These are phyloP conservation scores for Diaporthe citriasiana DNA, from an alignment of 2,329 filamentous ascomycete species.

Conservation along the genomic window DNA sequence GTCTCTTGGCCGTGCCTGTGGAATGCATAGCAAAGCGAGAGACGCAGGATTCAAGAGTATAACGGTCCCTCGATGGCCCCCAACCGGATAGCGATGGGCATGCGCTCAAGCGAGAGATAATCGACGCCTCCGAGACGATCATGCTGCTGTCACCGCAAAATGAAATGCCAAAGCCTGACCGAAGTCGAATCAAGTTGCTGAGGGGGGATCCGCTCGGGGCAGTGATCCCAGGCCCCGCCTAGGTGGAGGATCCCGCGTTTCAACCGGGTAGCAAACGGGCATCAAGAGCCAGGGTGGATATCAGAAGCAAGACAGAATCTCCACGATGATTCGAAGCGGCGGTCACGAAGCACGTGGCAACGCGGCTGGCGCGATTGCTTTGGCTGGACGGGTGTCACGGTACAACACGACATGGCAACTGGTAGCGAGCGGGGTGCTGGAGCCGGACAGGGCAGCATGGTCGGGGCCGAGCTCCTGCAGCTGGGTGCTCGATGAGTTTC, in stretches of 20 bases:
- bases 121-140: not conserved
- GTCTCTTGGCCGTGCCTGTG: not conserved
- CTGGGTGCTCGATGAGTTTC: not conserved
- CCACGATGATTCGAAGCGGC: slow-evolving; percentile 12
- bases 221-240: slow-evolving; percentile 6
- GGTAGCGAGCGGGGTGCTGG: slow-evolving; percentile 13
- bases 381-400: not conserved
- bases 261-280: slow-evolving; percentile 5
- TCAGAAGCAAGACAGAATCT: not conserved
- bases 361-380: slow-evolving; percentile 17
- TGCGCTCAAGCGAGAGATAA: not conserved
- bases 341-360: slow-evolving; percentile 27
- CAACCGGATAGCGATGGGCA: no score
- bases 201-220: not conserved
- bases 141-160: not conserved
- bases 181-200: not conserved
- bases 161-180: not conserved
- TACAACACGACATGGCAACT: slow-evolving; percentile 10
- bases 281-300: not conserved
- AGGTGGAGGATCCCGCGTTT: slow-evolving; percentile 9
- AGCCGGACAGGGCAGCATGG: not conserved
- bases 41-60: not conserved
- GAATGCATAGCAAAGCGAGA: not conserved
- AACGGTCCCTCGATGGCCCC: not conserved
- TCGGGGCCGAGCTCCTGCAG: not conserved